Evolutionary conservation across 192 early-diverging fungal species (phyloP), one percentile per base, ranked within the genome.

Genomic region (Entrophospora sp.): DNA sequence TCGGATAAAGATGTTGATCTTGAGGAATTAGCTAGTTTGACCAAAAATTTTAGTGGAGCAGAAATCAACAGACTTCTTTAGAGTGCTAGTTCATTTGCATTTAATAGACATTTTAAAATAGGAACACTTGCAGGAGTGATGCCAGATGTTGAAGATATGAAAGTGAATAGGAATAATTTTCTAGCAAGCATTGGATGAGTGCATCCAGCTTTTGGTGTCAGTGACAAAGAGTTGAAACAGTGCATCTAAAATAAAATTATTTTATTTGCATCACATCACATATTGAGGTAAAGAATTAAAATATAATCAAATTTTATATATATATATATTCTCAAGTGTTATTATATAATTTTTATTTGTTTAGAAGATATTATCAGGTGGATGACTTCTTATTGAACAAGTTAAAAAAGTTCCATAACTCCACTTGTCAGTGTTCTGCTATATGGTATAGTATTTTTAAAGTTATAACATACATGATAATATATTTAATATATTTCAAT

Each of bases 1-100:
- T 70, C 97, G 38, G 93, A 80, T 28, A 10, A 40, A 3, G 93
- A 95, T 73, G 96, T 98, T 27, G 76, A 89, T 61, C 71, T 98
- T 43, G 65, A 70, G 5, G 93, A 97, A 74, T 75, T 98, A 64
- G 94, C 95, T 1, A 75, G 76, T 0, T 67, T 91, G 72, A 95
- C 94, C 20, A 96, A 95, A 75, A 99, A 99, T 83, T 99, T 89
- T 72, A 91, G 87, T 70, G 96, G 96, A 70, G 96, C 96, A 32
- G 96, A 99, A 75, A 94, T 99, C 68, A 87, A 90, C 18, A 92
- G 92, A 74, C 71, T 99, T 14, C 87, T 96, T 24, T 94, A 93
- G 69, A 86, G 85, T 20, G 96, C 96, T 2, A 88, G 86, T 34
- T 96, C 96, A 3, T 99, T 90, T 81, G 90, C 96, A 3, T 95